Conservation (phyloP, 2,329 filamentous ascomycete species). For the Trichothecium sympodiale region DNA sequence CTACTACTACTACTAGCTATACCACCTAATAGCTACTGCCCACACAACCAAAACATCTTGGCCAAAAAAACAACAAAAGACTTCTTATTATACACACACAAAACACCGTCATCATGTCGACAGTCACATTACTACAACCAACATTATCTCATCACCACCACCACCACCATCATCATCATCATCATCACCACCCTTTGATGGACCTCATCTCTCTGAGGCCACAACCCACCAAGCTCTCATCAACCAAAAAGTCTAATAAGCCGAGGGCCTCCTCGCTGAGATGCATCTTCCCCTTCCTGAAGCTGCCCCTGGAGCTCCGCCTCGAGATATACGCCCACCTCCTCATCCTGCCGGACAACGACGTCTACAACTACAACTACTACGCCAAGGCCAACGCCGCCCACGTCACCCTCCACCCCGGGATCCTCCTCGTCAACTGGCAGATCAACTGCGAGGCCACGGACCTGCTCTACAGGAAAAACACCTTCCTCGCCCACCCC, state of each 20-base stretch:
- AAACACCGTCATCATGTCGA: no score
- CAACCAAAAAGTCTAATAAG: no score
- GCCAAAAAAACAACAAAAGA: no score
- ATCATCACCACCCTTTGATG: no score
- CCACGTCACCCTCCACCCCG: constrained; percentile 17
- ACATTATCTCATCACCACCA: no score
- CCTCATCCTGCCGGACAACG: constrained; percentile 20
- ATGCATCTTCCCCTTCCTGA: constrained; percentile 19
- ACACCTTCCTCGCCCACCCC: constrained; percentile 32
- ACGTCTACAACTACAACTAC: constrained; percentile 10
- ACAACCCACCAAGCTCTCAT: no score
- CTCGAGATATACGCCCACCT: constrained; percentile 34
- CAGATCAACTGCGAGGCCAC: constrained; percentile 29
- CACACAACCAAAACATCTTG: no score
- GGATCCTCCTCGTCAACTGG: constrained; percentile 27
- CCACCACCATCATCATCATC: constrained; percentile 4
- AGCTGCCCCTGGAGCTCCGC: constrained; percentile 33
- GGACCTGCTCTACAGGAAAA: constrained; percentile 28
- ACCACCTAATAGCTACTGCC: no score
- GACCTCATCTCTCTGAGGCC: no score
- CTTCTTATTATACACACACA: no score
- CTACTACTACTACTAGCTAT: no score
- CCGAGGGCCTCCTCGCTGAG: neutral
- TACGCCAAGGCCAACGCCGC: constrained; percentile 1
- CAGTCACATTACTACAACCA: no score